A percentile compares a stretch with the other conserved stretches of the same genome.
Evolutionary conservation across 2,329 filamentous ascomycete species (phyloP).

Genomic region (Diaporthe sp.): DNA sequence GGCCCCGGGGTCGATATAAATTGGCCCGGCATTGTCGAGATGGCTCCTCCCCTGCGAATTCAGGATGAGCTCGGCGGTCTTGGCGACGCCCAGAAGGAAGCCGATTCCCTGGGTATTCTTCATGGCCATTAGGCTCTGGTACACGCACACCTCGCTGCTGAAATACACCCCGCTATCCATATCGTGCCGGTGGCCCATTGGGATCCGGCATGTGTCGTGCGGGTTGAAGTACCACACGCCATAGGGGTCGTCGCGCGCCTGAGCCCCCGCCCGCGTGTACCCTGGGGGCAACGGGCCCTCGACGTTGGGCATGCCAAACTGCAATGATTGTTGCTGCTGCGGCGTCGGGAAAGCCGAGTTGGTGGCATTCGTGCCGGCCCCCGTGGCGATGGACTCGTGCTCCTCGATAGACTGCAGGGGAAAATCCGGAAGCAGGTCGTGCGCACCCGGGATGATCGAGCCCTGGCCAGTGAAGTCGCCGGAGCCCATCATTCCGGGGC

Average conservation of each 20-base stretch:
- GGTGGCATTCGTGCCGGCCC: background rate
- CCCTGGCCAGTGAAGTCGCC: background rate
- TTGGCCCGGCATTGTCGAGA: background rate
- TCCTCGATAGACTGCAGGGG: slow-evolving; percentile 10
- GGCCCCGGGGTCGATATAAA: background rate
- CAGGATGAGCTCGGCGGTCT: background rate
- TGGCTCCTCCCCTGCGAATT: too few relatives aligned
- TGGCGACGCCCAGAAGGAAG: slow-evolving; percentile 34
- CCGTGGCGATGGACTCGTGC: background rate
- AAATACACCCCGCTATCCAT: slow-evolving; percentile 33
- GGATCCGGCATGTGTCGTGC: slow-evolving; percentile 35
- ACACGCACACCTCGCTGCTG: background rate
- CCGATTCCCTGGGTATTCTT: background rate
- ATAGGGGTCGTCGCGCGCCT: background rate
- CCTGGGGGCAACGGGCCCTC: background rate
- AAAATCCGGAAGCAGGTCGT: background rate
- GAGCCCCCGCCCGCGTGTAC: background rate
- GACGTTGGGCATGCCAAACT: background rate
- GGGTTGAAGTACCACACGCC: slow-evolving; percentile 32
- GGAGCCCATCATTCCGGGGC: background rate
- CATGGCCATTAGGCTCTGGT: background rate
- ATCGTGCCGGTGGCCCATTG: slow-evolving; percentile 36
- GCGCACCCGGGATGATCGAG: background rate
- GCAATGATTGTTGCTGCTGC: background rate
- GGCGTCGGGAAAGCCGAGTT: background rate